A percentile compares a stretch with the other conserved stretches of the same genome.
Evolutionary conservation across 83 land plant species (phyloP).

Genomic region (Isoetes engelmannii): DNA sequence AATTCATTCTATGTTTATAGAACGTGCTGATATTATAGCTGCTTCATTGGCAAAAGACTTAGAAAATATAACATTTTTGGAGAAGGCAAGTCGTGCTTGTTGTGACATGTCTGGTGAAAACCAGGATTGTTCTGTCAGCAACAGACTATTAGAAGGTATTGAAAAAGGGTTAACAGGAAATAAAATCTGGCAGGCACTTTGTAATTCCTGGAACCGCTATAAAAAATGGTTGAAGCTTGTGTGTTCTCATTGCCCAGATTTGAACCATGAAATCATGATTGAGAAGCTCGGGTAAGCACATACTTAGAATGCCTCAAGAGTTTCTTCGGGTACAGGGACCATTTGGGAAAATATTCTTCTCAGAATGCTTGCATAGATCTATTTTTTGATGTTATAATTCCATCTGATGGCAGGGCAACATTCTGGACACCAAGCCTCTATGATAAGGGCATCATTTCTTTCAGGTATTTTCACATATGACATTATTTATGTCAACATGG

Average conservation of each 20-base stretch:
- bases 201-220: constrained; percentile 21
- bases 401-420: constrained; percentile 8
- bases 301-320: not conserved
- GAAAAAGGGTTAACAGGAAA: constrained; percentile 17
- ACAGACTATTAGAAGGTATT: not conserved
- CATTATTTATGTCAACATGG: too few relatives aligned
- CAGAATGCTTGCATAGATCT: not conserved
- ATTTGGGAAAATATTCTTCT: not conserved
- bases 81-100: not conserved
- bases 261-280: constrained; percentile 27
- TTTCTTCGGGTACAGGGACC: not conserved
- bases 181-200: constrained; percentile 16
- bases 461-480: constrained; percentile 14
- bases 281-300: constrained; percentile 21
- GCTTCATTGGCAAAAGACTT: not conserved
- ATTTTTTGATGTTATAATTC: not conserved
- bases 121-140: not conserved
- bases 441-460: constrained; percentile 25
- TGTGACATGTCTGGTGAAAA: constrained; percentile 12
- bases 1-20: constrained; percentile 20
- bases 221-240: constrained; percentile 26
- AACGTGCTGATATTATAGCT: constrained; percentile 26
- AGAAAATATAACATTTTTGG: not conserved
- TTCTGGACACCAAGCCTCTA: constrained; percentile 21
- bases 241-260: constrained; percentile 21